These are phyloP conservation scores for Mortierella claussenii DNA, from an alignment of 192 early-diverging fungal species.

Conservation along the genomic window DNA sequence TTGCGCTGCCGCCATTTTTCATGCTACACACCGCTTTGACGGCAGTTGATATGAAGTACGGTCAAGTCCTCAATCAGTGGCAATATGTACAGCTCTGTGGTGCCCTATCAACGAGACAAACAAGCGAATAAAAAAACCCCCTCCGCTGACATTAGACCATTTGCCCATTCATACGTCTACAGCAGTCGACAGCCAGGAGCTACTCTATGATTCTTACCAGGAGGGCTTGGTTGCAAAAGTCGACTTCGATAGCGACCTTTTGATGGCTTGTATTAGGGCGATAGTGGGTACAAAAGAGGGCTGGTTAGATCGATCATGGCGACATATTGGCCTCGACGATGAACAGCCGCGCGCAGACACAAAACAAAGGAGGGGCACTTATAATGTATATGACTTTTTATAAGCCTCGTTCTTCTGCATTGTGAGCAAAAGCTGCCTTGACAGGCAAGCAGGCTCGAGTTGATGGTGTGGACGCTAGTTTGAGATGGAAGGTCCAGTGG, in stretches of 20 bases:
- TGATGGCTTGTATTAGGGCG: conserved; percentile 60
- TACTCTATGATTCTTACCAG: conserved; percentile 45
- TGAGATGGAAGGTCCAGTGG: no score
- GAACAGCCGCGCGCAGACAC: background rate
- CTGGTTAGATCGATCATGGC: no score
- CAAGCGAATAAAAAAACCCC: no score
- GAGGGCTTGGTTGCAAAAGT: conserved; percentile 57
- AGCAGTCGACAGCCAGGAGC: no score
- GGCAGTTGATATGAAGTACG: conserved; percentile 56
- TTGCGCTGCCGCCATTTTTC: background rate
- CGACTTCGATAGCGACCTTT: conserved; percentile 62
- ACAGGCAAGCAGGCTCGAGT: no score
- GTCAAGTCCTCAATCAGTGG: conserved; percentile 54
- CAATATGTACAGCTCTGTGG: conserved; percentile 60
- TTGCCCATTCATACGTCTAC: no score
- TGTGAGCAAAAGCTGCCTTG: conserved; percentile 5
- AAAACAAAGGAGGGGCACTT: conserved; percentile 18
- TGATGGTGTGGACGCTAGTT: no score
- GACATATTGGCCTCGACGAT: background rate
- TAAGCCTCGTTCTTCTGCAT: conserved; percentile 42
- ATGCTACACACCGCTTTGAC: conserved; percentile 56
- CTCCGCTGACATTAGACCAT: no score
- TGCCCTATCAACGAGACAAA: conserved; percentile 43
- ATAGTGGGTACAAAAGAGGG: conserved; percentile 1
- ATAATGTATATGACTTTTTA: conserved; percentile 48